Percentiles rank a stretch among this genome's conserved stretches.
Conservation (phyloP, 2,329 filamentous ascomycete species). For the Xylaria arbuscula region DNA sequence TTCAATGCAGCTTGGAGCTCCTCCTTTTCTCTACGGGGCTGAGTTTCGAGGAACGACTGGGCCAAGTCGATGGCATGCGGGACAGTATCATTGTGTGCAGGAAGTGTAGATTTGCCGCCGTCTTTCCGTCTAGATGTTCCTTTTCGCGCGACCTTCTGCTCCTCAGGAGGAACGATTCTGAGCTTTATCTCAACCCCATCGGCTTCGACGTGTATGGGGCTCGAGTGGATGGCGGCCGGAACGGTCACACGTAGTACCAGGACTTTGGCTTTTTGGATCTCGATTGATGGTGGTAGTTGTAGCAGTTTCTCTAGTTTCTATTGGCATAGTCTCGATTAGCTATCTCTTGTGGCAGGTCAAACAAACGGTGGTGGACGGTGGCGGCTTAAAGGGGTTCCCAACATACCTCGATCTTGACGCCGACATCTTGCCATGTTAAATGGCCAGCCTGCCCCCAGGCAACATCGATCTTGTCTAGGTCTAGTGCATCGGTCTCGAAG, state of each 20-base stretch:
- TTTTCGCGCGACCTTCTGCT: constrained; percentile 48
- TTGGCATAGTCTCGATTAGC: constrained; percentile 45
- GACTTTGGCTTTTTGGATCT: constrained; percentile 79
- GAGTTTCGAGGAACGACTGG: constrained; percentile 80
- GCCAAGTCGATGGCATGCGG: constrained; percentile 79
- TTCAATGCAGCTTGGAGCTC: constrained; percentile 76
- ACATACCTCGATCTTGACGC: constrained; percentile 78
- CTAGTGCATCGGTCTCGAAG: constrained; percentile 86
- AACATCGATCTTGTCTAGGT: constrained; percentile 87
- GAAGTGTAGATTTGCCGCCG: constrained; percentile 38
- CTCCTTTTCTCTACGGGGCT: constrained; percentile 72
- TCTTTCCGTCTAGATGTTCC: constrained; percentile 43
- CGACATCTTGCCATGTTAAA: constrained; percentile 88
- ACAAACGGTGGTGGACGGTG: neutral
- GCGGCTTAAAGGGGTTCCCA: neutral
- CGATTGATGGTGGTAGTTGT: constrained; percentile 77
- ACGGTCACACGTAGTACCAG: constrained; percentile 82
- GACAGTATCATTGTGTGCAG: constrained; percentile 56
- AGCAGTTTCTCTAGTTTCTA: constrained; percentile 84
- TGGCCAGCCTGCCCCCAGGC: constrained; percentile 83
- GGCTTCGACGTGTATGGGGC: constrained; percentile 83
- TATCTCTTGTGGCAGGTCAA: constrained; percentile 18
- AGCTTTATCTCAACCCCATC: constrained; percentile 81
- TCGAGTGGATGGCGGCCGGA: constrained; percentile 87
- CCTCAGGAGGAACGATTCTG: constrained; percentile 60